Percentiles rank a stretch among this genome's conserved stretches.
Conservation (phyloP, 345 rosid genomes). For the Turritis glabra region DNA sequence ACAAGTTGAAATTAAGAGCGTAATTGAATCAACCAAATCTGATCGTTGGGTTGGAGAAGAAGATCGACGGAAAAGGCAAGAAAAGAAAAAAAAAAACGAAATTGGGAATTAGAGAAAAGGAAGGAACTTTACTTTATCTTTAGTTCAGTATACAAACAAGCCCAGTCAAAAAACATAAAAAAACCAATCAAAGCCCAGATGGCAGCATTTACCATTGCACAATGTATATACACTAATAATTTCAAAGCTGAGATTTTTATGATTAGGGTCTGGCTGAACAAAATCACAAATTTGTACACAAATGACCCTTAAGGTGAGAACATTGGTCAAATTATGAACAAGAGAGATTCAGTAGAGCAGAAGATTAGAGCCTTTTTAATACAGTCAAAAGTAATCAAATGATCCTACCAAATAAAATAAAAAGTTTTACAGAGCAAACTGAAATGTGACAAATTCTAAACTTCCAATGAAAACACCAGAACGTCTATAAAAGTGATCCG, state of each 20-base stretch:
- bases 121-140: conserved; percentile 11
- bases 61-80: conserved; percentile 10
- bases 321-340: background rate
- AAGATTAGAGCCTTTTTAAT: conserved; percentile 12
- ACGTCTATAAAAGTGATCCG: conserved; percentile 12
- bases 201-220: background rate
- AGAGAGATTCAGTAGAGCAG: too few species aligned
- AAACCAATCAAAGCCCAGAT: conserved; percentile 24
- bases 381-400: conserved; percentile 6
- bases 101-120: background rate
- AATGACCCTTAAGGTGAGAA: background rate
- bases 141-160: conserved; percentile 1
- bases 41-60: conserved; percentile 15
- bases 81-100: background rate
- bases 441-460: background rate
- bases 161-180: conserved; percentile 20
- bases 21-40: background rate
- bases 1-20: background rate
- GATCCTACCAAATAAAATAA: background rate
- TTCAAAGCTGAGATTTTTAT: conserved; percentile 1
- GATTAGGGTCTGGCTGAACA: background rate
- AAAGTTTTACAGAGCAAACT: background rate
- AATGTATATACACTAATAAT: too few species aligned
- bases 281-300: background rate
- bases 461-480: conserved; percentile 24